Evolutionary conservation across 768 basidiomycete species (phyloP).

Genomic region (Agrocybe praecox): DNA sequence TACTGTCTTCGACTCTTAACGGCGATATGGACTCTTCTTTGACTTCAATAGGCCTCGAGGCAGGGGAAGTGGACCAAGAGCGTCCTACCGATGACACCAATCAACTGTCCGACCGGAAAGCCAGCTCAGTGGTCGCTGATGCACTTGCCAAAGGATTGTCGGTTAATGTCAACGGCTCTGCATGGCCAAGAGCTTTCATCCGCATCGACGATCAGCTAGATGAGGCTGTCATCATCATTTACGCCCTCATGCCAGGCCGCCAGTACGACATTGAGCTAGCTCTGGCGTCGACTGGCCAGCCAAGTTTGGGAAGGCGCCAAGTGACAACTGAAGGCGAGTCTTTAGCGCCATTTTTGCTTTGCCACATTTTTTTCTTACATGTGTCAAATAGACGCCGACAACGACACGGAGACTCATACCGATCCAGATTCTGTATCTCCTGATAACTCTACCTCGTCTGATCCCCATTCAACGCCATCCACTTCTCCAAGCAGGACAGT

Average conservation of each 20-base stretch:
- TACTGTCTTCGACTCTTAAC: conserved; percentile 56
- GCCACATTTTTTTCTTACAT: conserved; percentile 8
- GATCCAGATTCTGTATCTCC: conserved; percentile 37
- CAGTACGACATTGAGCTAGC: conserved; percentile 90
- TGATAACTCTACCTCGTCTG: conserved; percentile 34
- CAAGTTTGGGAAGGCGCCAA: conserved; percentile 51
- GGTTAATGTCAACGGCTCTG: conserved; percentile 77
- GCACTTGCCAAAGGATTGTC: conserved; percentile 74
- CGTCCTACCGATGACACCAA: background rate
- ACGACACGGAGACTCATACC: conserved; percentile 31
- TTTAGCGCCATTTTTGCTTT: conserved; percentile 6
- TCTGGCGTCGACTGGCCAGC: conserved; percentile 63
- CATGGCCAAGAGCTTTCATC: conserved; percentile 80
- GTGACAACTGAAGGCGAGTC: conserved; percentile 67
- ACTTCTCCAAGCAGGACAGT: conserved; percentile 38
- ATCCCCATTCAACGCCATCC: conserved; percentile 39
- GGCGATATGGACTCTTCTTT: conserved; percentile 43
- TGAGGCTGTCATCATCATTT: conserved; percentile 90
- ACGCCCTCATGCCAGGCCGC: conserved; percentile 84
- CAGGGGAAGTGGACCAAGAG: conserved; percentile 29
- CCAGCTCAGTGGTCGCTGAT: conserved; percentile 55
- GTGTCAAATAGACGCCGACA: conserved; percentile 25
- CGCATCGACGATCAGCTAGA: conserved; percentile 80
- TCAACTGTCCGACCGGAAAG: conserved; percentile 10
- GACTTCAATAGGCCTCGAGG: conserved; percentile 39